Conservation (phyloP, 129 eudicot species). For the Escallonia rubra region DNA sequence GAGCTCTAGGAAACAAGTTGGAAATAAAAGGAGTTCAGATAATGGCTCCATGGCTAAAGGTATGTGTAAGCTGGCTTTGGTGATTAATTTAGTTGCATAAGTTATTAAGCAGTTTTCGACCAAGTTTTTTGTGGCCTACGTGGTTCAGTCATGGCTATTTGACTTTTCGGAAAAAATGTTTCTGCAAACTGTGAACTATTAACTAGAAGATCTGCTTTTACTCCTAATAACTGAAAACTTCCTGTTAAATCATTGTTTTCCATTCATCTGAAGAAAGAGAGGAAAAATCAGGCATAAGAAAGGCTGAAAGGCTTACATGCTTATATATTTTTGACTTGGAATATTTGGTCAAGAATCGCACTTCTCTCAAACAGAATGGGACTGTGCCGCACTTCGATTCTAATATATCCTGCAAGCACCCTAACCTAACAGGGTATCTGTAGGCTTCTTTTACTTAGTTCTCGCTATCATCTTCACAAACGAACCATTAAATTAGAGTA, state of each 20-base stretch:
- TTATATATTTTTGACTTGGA: background rate
- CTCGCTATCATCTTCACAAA: background rate
- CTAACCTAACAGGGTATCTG: background rate
- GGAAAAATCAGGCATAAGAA: too few relatives aligned
- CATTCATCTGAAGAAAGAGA: too few relatives aligned
- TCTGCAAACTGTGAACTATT: background rate
- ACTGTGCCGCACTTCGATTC: background rate
- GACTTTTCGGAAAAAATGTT: too few relatives aligned
- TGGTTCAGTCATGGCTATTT: too few relatives aligned
- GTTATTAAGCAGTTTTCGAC: too few relatives aligned
- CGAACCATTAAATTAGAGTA: background rate
- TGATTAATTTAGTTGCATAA: background rate
- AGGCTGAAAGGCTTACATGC: too few relatives aligned
- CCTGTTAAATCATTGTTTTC: too few relatives aligned
- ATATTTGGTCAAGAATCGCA: background rate
- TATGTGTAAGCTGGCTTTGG: constrained; percentile 7
- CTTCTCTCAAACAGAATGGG: background rate
- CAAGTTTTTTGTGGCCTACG: too few relatives aligned
- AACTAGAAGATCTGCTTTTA: background rate
- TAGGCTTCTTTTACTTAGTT: background rate
- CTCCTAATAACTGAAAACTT: background rate
- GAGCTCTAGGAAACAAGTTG: constrained; percentile 43
- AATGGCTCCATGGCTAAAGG: constrained; percentile 37
- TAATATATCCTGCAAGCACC: background rate
- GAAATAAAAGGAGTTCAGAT: constrained; percentile 21